A percentile compares a stretch with the other conserved stretches of the same genome.
These are phyloP conservation scores for Ambrosia hybrid DNA, from an alignment of 140 eudicot species.

Conservation along the genomic window DNA sequence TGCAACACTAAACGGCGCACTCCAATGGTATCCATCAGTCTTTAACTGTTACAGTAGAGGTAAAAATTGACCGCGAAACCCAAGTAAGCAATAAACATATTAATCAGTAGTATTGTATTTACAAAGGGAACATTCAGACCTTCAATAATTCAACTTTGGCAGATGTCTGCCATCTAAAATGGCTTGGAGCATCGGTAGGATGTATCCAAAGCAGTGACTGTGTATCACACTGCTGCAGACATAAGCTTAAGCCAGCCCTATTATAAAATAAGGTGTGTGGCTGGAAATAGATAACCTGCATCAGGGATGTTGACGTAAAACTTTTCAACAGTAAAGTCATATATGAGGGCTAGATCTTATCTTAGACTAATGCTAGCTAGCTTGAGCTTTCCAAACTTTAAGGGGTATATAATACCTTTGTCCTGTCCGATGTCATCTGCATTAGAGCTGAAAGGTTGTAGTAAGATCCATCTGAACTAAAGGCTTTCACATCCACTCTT, in stretches of 20 bases:
- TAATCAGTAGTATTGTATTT: not conserved
- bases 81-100: not conserved
- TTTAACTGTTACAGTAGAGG: constrained; percentile 49
- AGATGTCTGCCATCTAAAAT: constrained; percentile 73
- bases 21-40: constrained; percentile 74
- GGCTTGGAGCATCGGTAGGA: constrained; percentile 84
- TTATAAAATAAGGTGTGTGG: constrained; percentile 82
- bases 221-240: constrained; percentile 79
- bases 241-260: constrained; percentile 70
- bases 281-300: constrained; percentile 94
- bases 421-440: constrained; percentile 94
- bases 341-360: constrained; percentile 1
- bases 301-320: not conserved
- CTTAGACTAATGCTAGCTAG: constrained; percentile 1
- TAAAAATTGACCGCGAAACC: constrained; percentile 19
- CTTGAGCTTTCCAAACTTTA: constrained; percentile 6
- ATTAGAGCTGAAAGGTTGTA: constrained; percentile 80
- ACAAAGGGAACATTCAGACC: constrained; percentile 47
- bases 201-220: constrained; percentile 54
- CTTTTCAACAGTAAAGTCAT: no score
- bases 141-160: constrained; percentile 63
- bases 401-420: constrained; percentile 56
- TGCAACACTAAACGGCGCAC: constrained; percentile 78
- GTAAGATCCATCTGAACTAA: constrained; percentile 85
- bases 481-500: constrained; percentile 90